Evolutionary conservation across 2,329 filamentous ascomycete genomes (phyloP), one percentile per base, ranked within the genome.

Genomic region (Paecilomyces fulvus): DNA sequence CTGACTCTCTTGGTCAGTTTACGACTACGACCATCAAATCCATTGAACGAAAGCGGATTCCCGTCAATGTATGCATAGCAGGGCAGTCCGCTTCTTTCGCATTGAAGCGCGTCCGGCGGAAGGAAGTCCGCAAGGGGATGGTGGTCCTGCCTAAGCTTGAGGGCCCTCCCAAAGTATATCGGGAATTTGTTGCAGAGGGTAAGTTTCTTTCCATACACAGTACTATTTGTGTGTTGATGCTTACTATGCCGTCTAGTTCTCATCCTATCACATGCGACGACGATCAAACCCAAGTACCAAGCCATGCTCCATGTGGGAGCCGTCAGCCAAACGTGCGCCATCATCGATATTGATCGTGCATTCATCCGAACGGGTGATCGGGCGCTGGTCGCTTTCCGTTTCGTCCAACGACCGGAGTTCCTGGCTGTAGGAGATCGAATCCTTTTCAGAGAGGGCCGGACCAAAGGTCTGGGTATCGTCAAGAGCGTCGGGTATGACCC

Each of bases 261-360:
- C 21, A 97, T 99, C 63, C 80, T 99, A 6, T 95, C 89, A 3
- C 94, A 99, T 67, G 91, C 92, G 0, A 99, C 94, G 0, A 99
- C 94, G 49, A 99, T 99, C 73, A 94, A 95, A 73, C 90, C 86
- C 0, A 92, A 91, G 66, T 99, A 99, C 63, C 94, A 99, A 76
- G 94, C 94, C 0, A 99, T 97, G 92, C 81, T 99, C 21, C 94
- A 99, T 65, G 92, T 99, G 3, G 94, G 94, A 0, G 89, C 94
- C 0, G 89, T 99, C 49, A 90, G 88, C 46, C 94, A 99, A 75
- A 99, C 94, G 0, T 99, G 94, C 68, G 86, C 91, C 10, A 96
- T 99, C 68, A 95, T 99, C 66, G 94, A 96, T 67, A 94, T 99
- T 62, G 94, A 99, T 70, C 86, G 92, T n/a, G 88, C 89, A 25